Evolutionary conservation across 371 early-diverging fungal genomes (phyloP).

Genomic region (Lichtheimia hyalospora): DNA sequence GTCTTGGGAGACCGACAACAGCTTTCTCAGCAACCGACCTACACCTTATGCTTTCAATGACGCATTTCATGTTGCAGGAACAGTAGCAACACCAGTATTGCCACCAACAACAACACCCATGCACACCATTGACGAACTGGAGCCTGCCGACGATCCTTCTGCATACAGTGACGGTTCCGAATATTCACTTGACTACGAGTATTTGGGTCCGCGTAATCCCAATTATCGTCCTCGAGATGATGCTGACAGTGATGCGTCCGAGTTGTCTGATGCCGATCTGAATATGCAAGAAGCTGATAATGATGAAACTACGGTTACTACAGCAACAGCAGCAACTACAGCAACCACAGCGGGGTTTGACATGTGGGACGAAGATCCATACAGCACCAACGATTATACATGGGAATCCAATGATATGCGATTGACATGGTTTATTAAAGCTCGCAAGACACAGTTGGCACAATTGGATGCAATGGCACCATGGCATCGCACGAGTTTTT

Average conservation of each 20-base stretch:
- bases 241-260: constrained; percentile 42
- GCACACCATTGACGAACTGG: background rate
- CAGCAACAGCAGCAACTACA: background rate
- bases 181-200: constrained; percentile 50
- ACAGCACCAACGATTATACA: constrained; percentile 51
- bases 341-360: constrained; percentile 30
- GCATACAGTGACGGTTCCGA: constrained; percentile 29
- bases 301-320: background rate
- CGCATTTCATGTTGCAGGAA: background rate
- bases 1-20: no score
- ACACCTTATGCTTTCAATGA: background rate
- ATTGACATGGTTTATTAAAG: constrained; percentile 34
- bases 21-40: background rate
- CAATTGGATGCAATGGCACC: constrained; percentile 14
- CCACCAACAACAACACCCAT: background rate
- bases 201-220: constrained; percentile 41
- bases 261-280: constrained; percentile 26
- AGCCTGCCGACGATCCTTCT: constrained; percentile 1
- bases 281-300: no score
- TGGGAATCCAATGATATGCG: constrained; percentile 54
- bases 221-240: constrained; percentile 37
- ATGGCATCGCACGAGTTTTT: constrained; percentile 31
- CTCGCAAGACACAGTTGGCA: constrained; percentile 17
- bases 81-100: background rate
- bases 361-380: constrained; percentile 57